phyloP scores from a whole-genome alignment of 2,329 filamentous ascomycete genomes.

The Plectosphaerella plurivora region DNA sequence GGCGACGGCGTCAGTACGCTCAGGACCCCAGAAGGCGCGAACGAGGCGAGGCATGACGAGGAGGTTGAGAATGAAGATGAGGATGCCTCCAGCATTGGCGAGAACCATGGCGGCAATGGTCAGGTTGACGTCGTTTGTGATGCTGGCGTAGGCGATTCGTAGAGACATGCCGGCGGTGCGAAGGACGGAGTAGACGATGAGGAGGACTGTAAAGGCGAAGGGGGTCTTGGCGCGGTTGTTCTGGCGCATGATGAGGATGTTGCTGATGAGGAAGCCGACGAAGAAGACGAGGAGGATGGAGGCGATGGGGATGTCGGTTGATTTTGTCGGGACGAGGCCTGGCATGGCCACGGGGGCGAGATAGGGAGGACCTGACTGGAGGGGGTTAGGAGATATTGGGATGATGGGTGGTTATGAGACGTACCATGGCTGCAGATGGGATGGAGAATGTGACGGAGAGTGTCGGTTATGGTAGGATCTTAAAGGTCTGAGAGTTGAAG shows the following conservation, averaged over 20 bases:
- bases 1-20: constrained; percentile 47
- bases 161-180: constrained; percentile 46
- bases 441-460: neutral
- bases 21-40: constrained; percentile 46
- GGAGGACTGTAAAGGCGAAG: constrained; percentile 53
- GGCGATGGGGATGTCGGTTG: constrained; percentile 61
- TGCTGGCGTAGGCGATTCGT: constrained; percentile 48
- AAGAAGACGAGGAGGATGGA: constrained; percentile 60
- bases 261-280: constrained; percentile 42
- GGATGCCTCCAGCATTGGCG: constrained; percentile 66
- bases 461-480: neutral
- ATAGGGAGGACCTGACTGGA: constrained; percentile 29
- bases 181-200: constrained; percentile 56
- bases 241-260: constrained; percentile 54
- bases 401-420: neutral
- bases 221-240: constrained; percentile 48
- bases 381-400: neutral
- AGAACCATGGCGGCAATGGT: constrained; percentile 63
- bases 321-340: constrained; percentile 52
- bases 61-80: constrained; percentile 75
- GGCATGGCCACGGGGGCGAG: constrained; percentile 39
- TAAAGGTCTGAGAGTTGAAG: no score
- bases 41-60: constrained; percentile 73
- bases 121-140: constrained; percentile 32
- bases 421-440: neutral